These are phyloP conservation scores for Tardiomyces blankii DNA, from an alignment of 1,139 yeast genomes.

Conservation along the genomic window DNA sequence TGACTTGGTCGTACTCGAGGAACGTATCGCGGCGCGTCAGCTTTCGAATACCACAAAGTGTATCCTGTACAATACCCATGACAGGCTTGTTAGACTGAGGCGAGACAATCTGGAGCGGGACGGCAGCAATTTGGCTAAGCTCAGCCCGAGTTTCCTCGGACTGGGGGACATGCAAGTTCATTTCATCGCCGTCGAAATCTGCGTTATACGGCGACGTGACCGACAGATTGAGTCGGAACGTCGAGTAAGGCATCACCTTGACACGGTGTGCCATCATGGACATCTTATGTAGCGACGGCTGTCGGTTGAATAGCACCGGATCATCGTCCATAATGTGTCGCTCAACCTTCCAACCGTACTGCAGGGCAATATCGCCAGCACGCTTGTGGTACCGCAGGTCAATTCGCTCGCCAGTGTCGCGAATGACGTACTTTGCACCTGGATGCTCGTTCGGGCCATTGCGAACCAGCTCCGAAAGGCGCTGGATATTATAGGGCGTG, in stretches of 20 bases:
- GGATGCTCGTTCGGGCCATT: constrained; percentile 99
- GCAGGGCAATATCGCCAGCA: constrained; percentile 96
- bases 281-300: constrained; percentile 98
- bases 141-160: constrained; percentile 98
- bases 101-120: constrained; percentile 93
- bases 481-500: constrained; percentile 92
- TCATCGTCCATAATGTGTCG: constrained; percentile 96
- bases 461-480: constrained; percentile 82
- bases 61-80: constrained; percentile 99
- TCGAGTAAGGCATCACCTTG: constrained; percentile 96
- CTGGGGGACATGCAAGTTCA: constrained; percentile 99
- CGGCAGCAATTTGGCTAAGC: constrained; percentile 88
- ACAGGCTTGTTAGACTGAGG: constrained; percentile 98
- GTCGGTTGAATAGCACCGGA: constrained; percentile 97
- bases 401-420: constrained; percentile 98
- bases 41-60: constrained; percentile 93
- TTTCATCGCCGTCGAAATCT: constrained; percentile 99
- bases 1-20: constrained; percentile 84
- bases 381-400: constrained; percentile 94
- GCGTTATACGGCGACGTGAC: constrained; percentile 99
- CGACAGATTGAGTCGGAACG: constrained; percentile 90
- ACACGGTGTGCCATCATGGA: constrained; percentile 99
- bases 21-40: constrained; percentile 86
- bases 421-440: constrained; percentile 95
- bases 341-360: constrained; percentile 98